phyloP scores from a whole-genome alignment of 75 land plant genomes.

The Sequoiadendron giganteum region DNA sequence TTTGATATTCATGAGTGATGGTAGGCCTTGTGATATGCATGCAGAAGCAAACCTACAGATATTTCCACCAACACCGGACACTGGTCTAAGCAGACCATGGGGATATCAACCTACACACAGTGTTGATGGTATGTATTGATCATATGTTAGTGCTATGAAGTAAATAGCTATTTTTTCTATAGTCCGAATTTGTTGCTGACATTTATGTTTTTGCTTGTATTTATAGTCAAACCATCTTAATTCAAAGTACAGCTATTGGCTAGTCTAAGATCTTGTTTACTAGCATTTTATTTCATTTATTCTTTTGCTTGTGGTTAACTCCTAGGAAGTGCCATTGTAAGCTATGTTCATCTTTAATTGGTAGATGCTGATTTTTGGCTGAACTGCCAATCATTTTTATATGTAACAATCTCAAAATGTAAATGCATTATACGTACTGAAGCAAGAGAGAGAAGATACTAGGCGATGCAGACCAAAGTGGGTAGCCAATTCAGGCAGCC shows the following conservation, averaged over 20 bases:
- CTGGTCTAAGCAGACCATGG: neutral
- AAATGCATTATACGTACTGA: too few species aligned
- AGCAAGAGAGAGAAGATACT: neutral
- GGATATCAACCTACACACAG: neutral
- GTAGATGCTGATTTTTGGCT: neutral
- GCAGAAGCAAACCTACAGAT: slow-evolving; percentile 9
- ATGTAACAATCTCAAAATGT: neutral
- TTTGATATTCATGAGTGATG: neutral
- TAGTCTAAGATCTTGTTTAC: neutral
- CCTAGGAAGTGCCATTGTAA: neutral
- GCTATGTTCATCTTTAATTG: neutral
- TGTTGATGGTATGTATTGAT: slow-evolving; percentile 7
- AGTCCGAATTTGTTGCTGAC: neutral
- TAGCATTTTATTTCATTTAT: neutral
- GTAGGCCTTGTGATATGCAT: neutral
- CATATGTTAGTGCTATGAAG: neutral
- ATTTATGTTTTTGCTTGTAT: neutral
- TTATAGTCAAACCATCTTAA: neutral
- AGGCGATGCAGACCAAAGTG: neutral
- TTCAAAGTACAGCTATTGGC: neutral
- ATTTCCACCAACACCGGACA: slow-evolving; percentile 1
- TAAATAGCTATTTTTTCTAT: neutral
- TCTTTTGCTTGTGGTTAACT: neutral
- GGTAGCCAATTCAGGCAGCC: too few species aligned
- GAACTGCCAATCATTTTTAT: neutral